Conservation (phyloP, 169 alveolate species). For the Plasmodium billcollinsi region DNA sequence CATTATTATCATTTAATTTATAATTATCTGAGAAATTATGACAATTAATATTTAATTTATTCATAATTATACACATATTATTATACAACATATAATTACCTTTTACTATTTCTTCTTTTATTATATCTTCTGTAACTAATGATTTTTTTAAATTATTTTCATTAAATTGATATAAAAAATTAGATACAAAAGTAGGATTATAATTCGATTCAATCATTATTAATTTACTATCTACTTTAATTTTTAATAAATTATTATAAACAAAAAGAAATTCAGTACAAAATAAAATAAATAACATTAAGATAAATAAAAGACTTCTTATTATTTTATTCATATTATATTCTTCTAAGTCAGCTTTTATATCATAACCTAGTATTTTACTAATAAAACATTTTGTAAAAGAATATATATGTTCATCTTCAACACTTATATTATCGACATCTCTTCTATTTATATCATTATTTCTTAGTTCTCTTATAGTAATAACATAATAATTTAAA, state of each 20-base stretch:
- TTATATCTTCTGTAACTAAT: conserved; percentile 38
- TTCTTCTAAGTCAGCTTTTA: conserved; percentile 59
- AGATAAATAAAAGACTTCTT: conserved; percentile 41
- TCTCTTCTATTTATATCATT: conserved; percentile 25
- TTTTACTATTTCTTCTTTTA: conserved; percentile 47
- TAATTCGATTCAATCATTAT: conserved; percentile 40
- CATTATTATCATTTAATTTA: conserved; percentile 7
- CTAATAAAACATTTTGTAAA: conserved; percentile 49
- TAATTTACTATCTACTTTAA: conserved; percentile 45
- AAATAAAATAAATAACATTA: conserved; percentile 38
- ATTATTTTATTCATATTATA: conserved; percentile 32
- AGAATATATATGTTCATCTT: conserved; percentile 2
- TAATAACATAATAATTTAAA: conserved; percentile 46
- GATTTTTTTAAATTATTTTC: conserved; percentile 32
- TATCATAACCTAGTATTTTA: conserved; percentile 61
- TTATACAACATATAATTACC: conserved; percentile 37
- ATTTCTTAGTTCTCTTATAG: conserved; percentile 33
- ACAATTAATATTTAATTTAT: conserved; percentile 43
- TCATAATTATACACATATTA: conserved; percentile 26
- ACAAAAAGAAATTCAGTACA: conserved; percentile 60
- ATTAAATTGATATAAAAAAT: conserved; percentile 53
- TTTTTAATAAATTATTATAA: conserved; percentile 51
- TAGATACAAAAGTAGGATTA: conserved; percentile 19
- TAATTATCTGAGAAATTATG: conserved; percentile 16
- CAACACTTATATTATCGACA: conserved; percentile 10